Evolutionary conservation across 2,329 filamentous ascomycete genomes (phyloP).

Genomic region (Colletotrichum echinochloae): DNA sequence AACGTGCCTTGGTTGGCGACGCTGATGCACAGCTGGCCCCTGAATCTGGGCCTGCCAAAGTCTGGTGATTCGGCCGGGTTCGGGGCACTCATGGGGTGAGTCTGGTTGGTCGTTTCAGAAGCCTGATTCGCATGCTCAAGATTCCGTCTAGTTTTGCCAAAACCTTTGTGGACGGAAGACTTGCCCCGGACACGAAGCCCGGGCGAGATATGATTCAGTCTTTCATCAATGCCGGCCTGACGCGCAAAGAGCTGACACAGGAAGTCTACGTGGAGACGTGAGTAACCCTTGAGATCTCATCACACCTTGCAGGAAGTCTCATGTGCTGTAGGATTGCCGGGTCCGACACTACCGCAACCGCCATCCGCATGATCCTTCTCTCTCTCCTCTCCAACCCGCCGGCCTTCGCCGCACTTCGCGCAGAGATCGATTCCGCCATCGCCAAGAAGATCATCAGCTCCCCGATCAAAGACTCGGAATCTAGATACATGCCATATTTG

Average conservation of each 20-base stretch:
- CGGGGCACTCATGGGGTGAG: constrained; percentile 47
- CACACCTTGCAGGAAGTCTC: no score
- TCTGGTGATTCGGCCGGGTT: constrained; percentile 50
- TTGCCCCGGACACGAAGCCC: constrained; percentile 45
- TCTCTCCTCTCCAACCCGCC: constrained; percentile 62
- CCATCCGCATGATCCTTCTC: constrained; percentile 60
- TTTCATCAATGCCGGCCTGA: constrained; percentile 47
- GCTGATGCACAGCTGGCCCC: constrained; percentile 42
- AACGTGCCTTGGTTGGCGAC: constrained; percentile 45
- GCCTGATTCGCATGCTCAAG: neutral
- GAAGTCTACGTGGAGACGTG: constrained; percentile 45
- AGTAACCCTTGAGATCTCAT: neutral
- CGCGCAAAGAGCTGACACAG: constrained; percentile 44
- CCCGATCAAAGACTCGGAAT: constrained; percentile 51
- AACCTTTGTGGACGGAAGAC: constrained; percentile 46
- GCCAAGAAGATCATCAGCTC: constrained; percentile 32
- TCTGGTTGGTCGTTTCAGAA: neutral
- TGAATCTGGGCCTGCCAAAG: constrained; percentile 44
- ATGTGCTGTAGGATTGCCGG: constrained; percentile 47
- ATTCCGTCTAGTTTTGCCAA: constrained; percentile 45
- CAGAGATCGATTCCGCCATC: constrained; percentile 58
- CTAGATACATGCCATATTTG: constrained; percentile 56
- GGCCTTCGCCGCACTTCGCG: constrained; percentile 58
- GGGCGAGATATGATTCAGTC: constrained; percentile 49
- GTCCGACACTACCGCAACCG: constrained; percentile 51